Evolutionary conservation across 257 asterid species (phyloP).

Genomic region (Rubia yunnanensis): DNA sequence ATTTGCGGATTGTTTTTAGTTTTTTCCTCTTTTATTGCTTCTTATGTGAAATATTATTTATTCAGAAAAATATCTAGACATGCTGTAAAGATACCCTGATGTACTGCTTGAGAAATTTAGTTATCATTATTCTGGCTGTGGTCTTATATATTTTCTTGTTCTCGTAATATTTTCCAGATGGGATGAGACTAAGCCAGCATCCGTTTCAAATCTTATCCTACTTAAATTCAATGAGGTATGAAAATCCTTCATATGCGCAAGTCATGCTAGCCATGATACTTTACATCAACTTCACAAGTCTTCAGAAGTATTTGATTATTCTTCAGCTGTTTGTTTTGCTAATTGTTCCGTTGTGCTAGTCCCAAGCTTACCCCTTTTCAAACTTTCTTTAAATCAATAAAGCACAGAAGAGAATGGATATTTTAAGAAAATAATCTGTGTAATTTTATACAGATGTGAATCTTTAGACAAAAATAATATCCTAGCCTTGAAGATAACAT

Average conservation of each 20-base stretch:
- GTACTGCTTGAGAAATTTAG: neutral
- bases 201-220: constrained; percentile 74
- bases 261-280: neutral
- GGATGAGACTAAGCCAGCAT: constrained; percentile 73
- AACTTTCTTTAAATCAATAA: neutral
- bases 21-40: neutral
- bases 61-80: neutral
- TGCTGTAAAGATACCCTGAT: neutral
- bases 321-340: neutral
- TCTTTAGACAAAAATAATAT: neutral
- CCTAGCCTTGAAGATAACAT: neutral
- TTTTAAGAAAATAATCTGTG: no score
- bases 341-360: neutral
- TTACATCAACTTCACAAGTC: neutral
- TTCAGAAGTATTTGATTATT: neutral
- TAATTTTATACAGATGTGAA: neutral
- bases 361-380: neutral
- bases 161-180: constrained; percentile 48
- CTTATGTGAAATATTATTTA: neutral
- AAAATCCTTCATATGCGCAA: neutral
- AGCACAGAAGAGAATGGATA: neutral
- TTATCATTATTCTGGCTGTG: neutral
- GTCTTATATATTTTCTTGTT: neutral
- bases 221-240: constrained; percentile 83
- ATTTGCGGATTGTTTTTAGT: neutral